Conservation (phyloP, 768 basidiomycete species). For the Pilatotrama ljubarskyi region DNA sequence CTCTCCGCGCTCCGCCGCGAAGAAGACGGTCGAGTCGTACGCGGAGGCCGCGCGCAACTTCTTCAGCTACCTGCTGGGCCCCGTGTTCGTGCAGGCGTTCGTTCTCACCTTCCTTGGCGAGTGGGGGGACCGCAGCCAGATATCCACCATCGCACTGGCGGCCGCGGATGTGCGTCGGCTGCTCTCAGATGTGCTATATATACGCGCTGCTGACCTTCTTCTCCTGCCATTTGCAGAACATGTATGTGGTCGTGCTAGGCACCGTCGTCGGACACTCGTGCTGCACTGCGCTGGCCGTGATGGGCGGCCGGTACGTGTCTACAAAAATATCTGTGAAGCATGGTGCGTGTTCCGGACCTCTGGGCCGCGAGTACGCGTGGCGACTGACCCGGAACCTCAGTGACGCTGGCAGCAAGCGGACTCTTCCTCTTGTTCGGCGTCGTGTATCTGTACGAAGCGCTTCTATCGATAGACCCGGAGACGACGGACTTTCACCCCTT, state of each 20-base stretch:
- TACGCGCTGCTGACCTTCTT: slow-evolving; percentile 11
- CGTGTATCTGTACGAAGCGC: slow-evolving; percentile 67
- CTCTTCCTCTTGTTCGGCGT: slow-evolving; percentile 85
- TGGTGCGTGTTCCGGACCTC: slow-evolving; percentile 48
- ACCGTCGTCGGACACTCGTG: slow-evolving; percentile 86
- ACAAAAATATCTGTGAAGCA: slow-evolving; percentile 96
- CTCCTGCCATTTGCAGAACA: slow-evolving; percentile 58
- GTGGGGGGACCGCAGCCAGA: slow-evolving; percentile 98
- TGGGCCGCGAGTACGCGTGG: not conserved
- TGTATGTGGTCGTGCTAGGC: slow-evolving; percentile 87
- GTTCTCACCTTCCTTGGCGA: slow-evolving; percentile 97
- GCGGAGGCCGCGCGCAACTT: slow-evolving; percentile 78
- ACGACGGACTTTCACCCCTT: slow-evolving; percentile 21
- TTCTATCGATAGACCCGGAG: slow-evolving; percentile 30
- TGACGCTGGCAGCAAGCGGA: slow-evolving; percentile 78
- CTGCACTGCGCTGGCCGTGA: slow-evolving; percentile 87
- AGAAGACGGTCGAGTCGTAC: slow-evolving; percentile 29
- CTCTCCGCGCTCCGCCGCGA: slow-evolving; percentile 17
- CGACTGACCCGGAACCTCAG: slow-evolving; percentile 40
- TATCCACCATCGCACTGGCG: slow-evolving; percentile 93
- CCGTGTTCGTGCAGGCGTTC: slow-evolving; percentile 95
- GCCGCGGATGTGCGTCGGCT: slow-evolving; percentile 76
- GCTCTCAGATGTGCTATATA: not conserved
- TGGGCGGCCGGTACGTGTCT: slow-evolving; percentile 91
- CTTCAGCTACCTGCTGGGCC: slow-evolving; percentile 79